These are phyloP conservation scores for Xylariaceae sp. DNA, from an alignment of 2,329 filamentous ascomycete genomes.

Conservation along the genomic window DNA sequence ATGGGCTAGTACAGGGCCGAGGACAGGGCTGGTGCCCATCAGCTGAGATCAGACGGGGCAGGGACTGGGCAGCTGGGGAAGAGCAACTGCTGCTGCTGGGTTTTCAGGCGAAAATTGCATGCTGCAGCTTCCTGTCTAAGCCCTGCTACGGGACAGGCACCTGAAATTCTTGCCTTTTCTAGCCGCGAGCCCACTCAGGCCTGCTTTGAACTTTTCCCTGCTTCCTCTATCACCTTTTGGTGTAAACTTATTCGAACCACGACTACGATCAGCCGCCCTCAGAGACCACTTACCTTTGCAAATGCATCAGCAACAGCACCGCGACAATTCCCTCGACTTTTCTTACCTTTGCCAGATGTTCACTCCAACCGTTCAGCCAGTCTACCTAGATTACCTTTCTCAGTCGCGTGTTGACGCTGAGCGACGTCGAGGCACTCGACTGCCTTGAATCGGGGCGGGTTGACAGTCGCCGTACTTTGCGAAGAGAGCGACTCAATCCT, in stretches of 20 bases:
- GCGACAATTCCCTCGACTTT: constrained; percentile 37
- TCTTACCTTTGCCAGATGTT: constrained; percentile 57
- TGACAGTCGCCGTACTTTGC: constrained; percentile 12
- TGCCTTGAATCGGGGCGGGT: constrained; percentile 36
- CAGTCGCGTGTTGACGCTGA: constrained; percentile 54
- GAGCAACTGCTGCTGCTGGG: too few species aligned
- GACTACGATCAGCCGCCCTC: constrained; percentile 3
- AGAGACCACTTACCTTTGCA: constrained; percentile 24
- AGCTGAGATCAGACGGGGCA: too few species aligned
- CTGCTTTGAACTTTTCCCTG: constrained; percentile 7
- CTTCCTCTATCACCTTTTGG: constrained; percentile 15
- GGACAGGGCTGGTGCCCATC: too few species aligned
- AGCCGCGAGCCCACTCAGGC: constrained; percentile 2
- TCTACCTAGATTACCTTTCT: constrained; percentile 44
- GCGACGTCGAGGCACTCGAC: constrained; percentile 50
- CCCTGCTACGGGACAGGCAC: too few species aligned
- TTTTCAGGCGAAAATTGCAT: too few species aligned
- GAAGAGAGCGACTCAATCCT: not conserved
- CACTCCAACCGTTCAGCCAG: constrained; percentile 44
- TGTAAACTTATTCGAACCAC: constrained; percentile 10
- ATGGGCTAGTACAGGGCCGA: too few species aligned
- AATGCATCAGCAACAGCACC: constrained; percentile 54
- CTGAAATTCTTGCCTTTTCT: too few species aligned
- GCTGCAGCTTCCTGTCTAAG: too few species aligned
- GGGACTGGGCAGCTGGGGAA: too few species aligned